Evolutionary conservation across 2,329 filamentous ascomycete species (phyloP).

Genomic region (Colletotrichum camelliae): DNA sequence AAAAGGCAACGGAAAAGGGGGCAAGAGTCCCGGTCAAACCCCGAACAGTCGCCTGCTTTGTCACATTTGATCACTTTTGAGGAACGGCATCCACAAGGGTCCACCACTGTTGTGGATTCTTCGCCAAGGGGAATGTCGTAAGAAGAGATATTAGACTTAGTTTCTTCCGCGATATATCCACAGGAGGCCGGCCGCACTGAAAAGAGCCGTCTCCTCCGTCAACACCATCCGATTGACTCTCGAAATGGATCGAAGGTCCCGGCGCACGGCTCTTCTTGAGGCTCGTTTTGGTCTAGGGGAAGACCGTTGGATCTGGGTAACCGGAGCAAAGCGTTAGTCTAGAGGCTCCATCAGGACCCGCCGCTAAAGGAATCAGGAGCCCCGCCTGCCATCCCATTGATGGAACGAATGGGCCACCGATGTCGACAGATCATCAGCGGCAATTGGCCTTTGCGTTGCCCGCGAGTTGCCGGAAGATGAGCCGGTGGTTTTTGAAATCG

Average conservation of each 20-base stretch:
- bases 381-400: neutral
- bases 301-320: neutral
- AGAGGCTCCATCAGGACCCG: neutral
- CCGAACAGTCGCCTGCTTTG: neutral
- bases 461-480: neutral
- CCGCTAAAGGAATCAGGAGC: neutral
- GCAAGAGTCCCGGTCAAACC: neutral
- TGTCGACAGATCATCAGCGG: neutral
- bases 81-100: neutral
- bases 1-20: neutral
- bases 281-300: neutral
- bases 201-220: neutral
- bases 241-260: neutral
- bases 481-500: neutral
- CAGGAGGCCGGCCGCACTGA: neutral
- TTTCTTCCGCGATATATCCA: neutral
- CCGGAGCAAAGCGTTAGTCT: neutral
- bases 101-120: neutral
- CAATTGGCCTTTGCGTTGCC: neutral
- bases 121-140: neutral
- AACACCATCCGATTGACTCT: neutral
- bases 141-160: neutral
- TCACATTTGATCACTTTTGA: neutral
- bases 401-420: neutral
- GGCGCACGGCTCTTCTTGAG: neutral